These are phyloP conservation scores for Thraustotheca clavata DNA, from an alignment of 352 stramenopile species.

Conservation along the genomic window DNA sequence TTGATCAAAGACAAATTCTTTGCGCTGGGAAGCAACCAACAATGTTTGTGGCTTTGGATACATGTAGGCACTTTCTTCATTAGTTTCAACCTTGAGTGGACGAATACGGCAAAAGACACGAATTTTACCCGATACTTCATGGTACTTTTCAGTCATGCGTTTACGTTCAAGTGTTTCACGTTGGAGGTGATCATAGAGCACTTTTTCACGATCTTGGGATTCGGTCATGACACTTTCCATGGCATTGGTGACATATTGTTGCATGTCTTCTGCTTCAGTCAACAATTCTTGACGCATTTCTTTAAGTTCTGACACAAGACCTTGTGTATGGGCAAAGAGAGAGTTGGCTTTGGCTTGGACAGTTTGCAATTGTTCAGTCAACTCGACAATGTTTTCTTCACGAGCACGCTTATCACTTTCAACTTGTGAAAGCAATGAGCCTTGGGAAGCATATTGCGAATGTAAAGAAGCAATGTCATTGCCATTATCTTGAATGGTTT, in stretches of 20 bases:
- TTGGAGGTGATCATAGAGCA: conserved; percentile 56
- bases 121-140: conserved; percentile 90
- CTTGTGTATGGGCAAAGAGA: conserved; percentile 29
- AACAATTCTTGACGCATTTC: conserved; percentile 35
- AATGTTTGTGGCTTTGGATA: conserved; percentile 86
- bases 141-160: conserved; percentile 81
- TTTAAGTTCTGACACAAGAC: conserved; percentile 33
- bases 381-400: neutral
- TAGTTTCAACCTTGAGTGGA: conserved; percentile 30
- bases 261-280: conserved; percentile 29
- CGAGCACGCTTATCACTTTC: neutral
- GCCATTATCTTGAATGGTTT: neutral
- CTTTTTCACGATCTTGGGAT: conserved; percentile 38
- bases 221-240: conserved; percentile 38
- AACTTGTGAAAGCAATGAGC: neutral
- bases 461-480: neutral
- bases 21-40: conserved; percentile 78
- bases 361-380: conserved; percentile 28
- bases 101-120: conserved; percentile 89
- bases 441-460: neutral
- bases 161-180: conserved; percentile 69
- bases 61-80: conserved; percentile 37
- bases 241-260: conserved; percentile 30
- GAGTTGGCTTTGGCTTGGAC: conserved; percentile 32
- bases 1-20: conserved; percentile 96